Percentiles rank a stretch among this genome's conserved stretches.
Conservation (phyloP, 2,329 filamentous ascomycete species). For the Gnomoniopsis sp. region DNA sequence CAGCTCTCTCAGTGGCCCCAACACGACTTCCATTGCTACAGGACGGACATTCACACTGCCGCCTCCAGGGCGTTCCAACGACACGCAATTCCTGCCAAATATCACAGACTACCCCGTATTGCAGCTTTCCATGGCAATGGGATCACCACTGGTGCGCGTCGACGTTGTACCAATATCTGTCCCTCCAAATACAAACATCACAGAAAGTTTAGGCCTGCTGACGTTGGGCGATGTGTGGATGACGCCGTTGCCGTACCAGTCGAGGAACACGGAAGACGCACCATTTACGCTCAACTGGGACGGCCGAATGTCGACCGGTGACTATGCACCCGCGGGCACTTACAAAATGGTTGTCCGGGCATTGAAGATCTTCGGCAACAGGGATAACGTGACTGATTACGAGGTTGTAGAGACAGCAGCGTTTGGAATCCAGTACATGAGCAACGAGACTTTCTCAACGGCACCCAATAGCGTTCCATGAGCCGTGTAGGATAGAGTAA, state of each 20-base stretch:
- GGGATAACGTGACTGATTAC: constrained; percentile 41
- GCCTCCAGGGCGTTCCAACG: constrained; percentile 32
- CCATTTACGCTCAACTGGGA: constrained; percentile 34
- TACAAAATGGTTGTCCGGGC: constrained; percentile 49
- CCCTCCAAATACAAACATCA: constrained; percentile 24
- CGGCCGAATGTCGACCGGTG: constrained; percentile 44
- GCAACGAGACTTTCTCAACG: not conserved
- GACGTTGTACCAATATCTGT: constrained; percentile 40
- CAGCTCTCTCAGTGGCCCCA: constrained; percentile 31
- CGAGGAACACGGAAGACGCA: constrained; percentile 17
- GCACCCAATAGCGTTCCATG: not conserved
- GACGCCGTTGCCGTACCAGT: constrained; percentile 33
- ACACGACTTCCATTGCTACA: constrained; percentile 22
- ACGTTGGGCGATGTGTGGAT: constrained; percentile 40
- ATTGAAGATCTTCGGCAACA: constrained; percentile 49
- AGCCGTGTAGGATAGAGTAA: not conserved
- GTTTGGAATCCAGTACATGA: constrained; percentile 43
- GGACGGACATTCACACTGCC: constrained; percentile 41
- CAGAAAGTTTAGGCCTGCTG: constrained; percentile 32
- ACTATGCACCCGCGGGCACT: constrained; percentile 43
- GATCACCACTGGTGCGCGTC: constrained; percentile 39
- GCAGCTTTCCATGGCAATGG: constrained; percentile 40
- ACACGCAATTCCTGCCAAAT: constrained; percentile 24
- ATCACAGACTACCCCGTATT: constrained; percentile 34
- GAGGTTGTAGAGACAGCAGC: constrained; percentile 38